phyloP scores from a whole-genome alignment of 2,329 filamentous ascomycete species.

The Aspergillus sp. region DNA sequence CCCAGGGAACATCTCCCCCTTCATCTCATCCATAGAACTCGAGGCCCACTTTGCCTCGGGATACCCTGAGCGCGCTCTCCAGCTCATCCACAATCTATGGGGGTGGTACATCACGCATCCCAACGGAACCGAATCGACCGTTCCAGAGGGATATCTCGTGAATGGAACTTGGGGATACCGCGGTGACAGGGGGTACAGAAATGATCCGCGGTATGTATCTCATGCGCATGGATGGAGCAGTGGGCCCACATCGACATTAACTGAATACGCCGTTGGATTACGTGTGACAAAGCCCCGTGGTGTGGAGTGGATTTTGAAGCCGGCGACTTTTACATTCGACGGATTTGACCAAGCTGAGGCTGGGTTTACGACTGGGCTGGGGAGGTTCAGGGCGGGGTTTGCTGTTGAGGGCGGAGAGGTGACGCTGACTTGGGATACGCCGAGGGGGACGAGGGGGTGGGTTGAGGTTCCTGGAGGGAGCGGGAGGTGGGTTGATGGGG shows the following conservation, averaged over 20 bases:
- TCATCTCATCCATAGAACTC: constrained; percentile 60
- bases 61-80: constrained; percentile 52
- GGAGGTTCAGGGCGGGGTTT: constrained; percentile 29
- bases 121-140: constrained; percentile 59
- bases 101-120: constrained; percentile 61
- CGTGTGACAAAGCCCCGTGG: constrained; percentile 42
- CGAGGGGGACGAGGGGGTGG: neutral
- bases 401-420: neutral
- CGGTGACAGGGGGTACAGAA: constrained; percentile 51
- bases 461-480: neutral
- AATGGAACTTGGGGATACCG: constrained; percentile 61
- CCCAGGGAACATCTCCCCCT: constrained; percentile 58
- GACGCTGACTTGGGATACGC: neutral
- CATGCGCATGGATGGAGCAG: constrained; percentile 47
- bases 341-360: constrained; percentile 45
- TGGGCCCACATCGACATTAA: constrained; percentile 45
- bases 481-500: neutral
- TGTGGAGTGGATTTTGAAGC: constrained; percentile 44
- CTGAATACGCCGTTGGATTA: constrained; percentile 47
- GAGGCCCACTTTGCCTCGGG: constrained; percentile 55
- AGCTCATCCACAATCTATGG: constrained; percentile 58
- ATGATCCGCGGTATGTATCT: constrained; percentile 46
- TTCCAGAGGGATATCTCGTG: constrained; percentile 58
- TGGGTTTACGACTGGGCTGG: constrained; percentile 49
- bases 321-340: constrained; percentile 36